Evolutionary conservation across 441 rosid species (phyloP), one percentile per base, ranked within the genome.

Genomic region (Euphorbia corollata): DNA sequence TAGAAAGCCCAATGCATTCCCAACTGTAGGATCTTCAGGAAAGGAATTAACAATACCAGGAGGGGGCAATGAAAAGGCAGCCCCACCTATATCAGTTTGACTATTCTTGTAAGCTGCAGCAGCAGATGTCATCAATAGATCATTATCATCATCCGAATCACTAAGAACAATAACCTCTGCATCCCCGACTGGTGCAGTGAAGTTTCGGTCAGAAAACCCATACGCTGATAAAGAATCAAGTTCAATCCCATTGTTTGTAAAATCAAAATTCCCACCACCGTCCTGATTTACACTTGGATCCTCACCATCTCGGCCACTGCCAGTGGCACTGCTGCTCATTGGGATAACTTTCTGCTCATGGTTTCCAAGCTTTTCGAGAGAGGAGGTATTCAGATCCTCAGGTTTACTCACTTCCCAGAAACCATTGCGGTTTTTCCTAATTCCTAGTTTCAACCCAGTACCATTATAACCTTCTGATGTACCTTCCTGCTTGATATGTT

Each of bases 241-340:
- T 74, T 95, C 99, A 50, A 79, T 74, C 61, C 87, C 97, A 73
- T 69, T 87, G 79, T 71, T 84, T 41, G 75, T 54, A 61, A 86
- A 80, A 71, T 90, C 97, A 39, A 88, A 87, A 75, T 36, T 36
- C 41, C 41, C 41, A 36, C 41, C 41, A 8, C 78, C 96, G 72
- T 86, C 97, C 83, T 95, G 97, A 78, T 92, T 95, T 70, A 92
- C 98, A 72, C 99, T 95, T 66, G 83, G 71, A 77, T 95, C 99
- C 75, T 95, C 99, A 73, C 96, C 95, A 71, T 91, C 98, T 73
- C 88, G 86, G 73, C 95, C 91, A 78, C 98, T 95, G 70, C 82
- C 92, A 27, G 96, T 90, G 36, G 89, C 93, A 77, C 97, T 92
- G 80, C 97, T 92, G 81, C 91, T 90, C 98, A 88, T 92, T 59